Percentiles rank a stretch among this genome's conserved stretches.
Conservation (phyloP, 2,329 filamentous ascomycete genomes). For the Neofusicoccum cordaticola region DNA sequence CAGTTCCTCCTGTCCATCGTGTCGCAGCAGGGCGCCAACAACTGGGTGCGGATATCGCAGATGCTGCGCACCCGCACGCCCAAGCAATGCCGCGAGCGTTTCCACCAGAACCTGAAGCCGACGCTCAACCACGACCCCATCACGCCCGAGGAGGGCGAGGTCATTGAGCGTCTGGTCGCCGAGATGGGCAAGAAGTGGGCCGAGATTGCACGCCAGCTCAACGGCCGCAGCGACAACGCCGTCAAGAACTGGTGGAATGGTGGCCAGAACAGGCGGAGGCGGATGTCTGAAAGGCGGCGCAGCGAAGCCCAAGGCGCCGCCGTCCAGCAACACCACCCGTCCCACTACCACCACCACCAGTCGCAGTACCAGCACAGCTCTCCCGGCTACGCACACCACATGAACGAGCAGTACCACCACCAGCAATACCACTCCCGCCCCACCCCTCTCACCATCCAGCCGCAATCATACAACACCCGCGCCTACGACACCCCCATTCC, state of each 20-base stretch:
- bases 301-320: constrained; percentile 20
- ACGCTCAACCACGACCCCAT: constrained; percentile 77
- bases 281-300: constrained; percentile 34
- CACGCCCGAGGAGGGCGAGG: constrained; percentile 67
- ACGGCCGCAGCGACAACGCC: constrained; percentile 87
- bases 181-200: constrained; percentile 88
- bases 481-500: constrained; percentile 57
- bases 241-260: constrained; percentile 99
- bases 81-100: constrained; percentile 93
- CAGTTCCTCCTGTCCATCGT: constrained; percentile 68
- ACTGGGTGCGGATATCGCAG: constrained; percentile 86
- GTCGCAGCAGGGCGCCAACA: constrained; percentile 67
- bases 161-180: constrained; percentile 74
- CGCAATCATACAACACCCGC: constrained; percentile 25
- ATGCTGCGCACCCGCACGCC: constrained; percentile 75
- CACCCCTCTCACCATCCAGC: constrained; percentile 30
- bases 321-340: constrained; percentile 21
- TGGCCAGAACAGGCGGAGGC: constrained; percentile 73
- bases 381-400: constrained; percentile 2
- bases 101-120: constrained; percentile 87
- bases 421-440: constrained; percentile 15
- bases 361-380: constrained; percentile 12
- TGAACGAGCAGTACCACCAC: constrained; percentile 22
- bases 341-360: constrained; percentile 10
- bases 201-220: constrained; percentile 79